Base-by-base conservation (phyloP, 2,329 filamentous ascomycete genomes). In the Alternaria burnsii region DNA sequence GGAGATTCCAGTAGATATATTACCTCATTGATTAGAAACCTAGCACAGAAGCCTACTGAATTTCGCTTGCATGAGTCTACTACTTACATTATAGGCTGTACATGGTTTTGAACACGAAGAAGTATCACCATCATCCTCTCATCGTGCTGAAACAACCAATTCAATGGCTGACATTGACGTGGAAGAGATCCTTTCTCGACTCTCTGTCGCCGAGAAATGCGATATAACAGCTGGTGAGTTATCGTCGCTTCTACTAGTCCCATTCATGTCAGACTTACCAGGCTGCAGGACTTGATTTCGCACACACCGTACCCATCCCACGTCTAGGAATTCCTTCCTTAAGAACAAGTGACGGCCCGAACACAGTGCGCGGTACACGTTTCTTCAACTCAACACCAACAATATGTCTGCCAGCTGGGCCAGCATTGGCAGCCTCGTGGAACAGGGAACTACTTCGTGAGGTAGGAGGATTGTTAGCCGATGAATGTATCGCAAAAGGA, bases 281-380 rank as follows among this genome's bases (percentile, higher is more conserved):
- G 28, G 28, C 10, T 9, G 28, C 28, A 40, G 38, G 38, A 40
- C 38, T n/a, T 18, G 38, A 40, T 16, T 40, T 40, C n/a, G 38
- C 38, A 20, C 38, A 40, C 38, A 40, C 38, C n/a, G 28, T 30
- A 10, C 28, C 28, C 3, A 30, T 30, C 28, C 28, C 28, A 30
- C 71, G 85, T 12, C 81, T 87, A 64, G 83, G 83, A 2, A 81
- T 89, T 24, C 86, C 87, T 4, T 84, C 86, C 0, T 77, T 89
- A 5, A 83, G 87, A 16, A 79, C 87, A 42, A 85, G 85, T 20
- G 88, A 90, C 64, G 88, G 88, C 0, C 88, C 88, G 42, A 89
- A 89, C 69, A 88, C 88, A 44, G 83, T 88, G 20, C 82, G 88
- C 58, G 88, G 87, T 30, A 30, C 28, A 30, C 28, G 28, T 30